Base-by-base conservation (phyloP, 2,329 filamentous ascomycete genomes). In the Colletotrichum spinosum region DNA sequence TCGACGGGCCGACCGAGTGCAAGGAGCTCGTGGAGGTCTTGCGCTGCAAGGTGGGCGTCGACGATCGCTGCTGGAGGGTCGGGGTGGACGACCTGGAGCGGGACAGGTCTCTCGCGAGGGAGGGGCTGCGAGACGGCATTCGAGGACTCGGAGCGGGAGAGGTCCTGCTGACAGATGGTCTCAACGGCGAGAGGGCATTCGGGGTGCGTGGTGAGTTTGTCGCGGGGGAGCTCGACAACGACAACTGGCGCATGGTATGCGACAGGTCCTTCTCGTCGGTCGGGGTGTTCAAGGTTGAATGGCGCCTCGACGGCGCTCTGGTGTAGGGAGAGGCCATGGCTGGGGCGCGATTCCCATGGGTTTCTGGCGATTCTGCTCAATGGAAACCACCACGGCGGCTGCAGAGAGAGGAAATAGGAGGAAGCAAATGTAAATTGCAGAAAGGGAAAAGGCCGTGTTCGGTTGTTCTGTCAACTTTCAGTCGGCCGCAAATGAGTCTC, bases 21-120 rank as follows among this genome's bases (percentile, higher is more conserved):
- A 89, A 75, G 38, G 86, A 88, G 73, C 83, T 88, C 69, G 82
- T 82, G 3, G 86, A 89, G 2, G 86, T 80, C 70, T 88, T 88
- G 35, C 84, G 81, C 44, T 86, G 74, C 6, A 89, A 76, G 0
- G 80, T 78, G 1, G 86, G 85, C 2, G 85, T 86, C 17, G 75
- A 77, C 5, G 67, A 68, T 52, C 67, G 64, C 17, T 55, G 81
- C 41, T 86, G 74, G 5, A 88, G 76, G 0, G 80, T 79, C 1
- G 86, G 85, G 3, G 85, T 86, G 17, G 75, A 78, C 4, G 67
- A 69, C 44, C 67, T 53, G 3, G 83, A 80, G 58, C 81, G 78
- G 6, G 84, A 82, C 34, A 65, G 58, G 10, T 80, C 78, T 12
- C 79, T 75, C 17, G 78, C 76, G 63, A 71, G 74, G 67, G 73